These are phyloP conservation scores for Sorghum bicolor DNA, from an alignment of 176 grass and related monocot genomes.

Conservation along the genomic window DNA sequence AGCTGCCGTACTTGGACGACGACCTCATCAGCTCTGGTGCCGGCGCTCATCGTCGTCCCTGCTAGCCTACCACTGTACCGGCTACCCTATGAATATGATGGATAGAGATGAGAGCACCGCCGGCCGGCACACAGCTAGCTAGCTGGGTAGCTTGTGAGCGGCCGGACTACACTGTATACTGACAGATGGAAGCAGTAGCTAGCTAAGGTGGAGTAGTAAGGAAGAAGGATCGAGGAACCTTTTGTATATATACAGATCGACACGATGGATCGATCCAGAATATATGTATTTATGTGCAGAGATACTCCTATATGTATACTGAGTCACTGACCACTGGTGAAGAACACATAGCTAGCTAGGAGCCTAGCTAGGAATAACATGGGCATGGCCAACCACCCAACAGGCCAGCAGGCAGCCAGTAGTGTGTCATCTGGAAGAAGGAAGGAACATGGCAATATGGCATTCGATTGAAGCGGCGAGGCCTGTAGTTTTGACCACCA, in stretches of 20 bases:
- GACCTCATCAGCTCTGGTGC: not conserved
- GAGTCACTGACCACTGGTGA: not conserved
- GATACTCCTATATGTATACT: too few species aligned
- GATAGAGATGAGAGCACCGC: not conserved
- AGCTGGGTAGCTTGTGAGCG: too few species aligned
- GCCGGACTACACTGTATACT: not conserved
- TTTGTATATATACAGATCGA: not conserved
- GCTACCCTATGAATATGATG: too few species aligned
- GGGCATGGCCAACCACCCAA: not conserved
- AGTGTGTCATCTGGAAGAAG: not conserved
- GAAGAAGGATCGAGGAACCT: not conserved
- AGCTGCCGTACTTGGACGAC: not conserved
- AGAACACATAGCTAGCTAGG: not conserved
- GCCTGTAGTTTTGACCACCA: not conserved
- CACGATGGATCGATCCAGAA: not conserved
- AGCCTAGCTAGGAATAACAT: not conserved
- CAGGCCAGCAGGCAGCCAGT: too few species aligned
- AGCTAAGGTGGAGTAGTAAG: not conserved
- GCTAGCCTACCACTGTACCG: not conserved
- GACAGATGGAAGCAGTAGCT: not conserved
- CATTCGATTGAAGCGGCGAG: not conserved
- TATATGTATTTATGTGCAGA: not conserved
- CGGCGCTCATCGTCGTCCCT: not conserved
- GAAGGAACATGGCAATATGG: too few species aligned
- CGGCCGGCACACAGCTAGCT: not conserved